Percentiles rank a stretch among this genome's conserved stretches.
phyloP scores from a whole-genome alignment of 2,329 filamentous ascomycete genomes.

The Hypomyces rosellus region DNA sequence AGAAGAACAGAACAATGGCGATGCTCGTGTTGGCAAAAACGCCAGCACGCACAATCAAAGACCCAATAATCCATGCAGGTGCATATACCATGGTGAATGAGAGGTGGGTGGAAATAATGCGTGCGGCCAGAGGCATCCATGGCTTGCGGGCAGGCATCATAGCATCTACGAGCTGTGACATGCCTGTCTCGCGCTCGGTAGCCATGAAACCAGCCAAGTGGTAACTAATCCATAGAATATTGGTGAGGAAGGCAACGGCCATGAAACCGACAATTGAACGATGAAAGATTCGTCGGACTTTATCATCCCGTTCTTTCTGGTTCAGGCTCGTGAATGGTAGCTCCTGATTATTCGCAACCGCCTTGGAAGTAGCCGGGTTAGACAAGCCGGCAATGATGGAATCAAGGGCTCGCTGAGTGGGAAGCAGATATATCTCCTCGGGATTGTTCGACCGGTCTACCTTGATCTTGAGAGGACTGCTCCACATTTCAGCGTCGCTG shows the following conservation, averaged over 20 bases:
- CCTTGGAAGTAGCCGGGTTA: constrained; percentile 29
- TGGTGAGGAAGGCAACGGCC: constrained; percentile 71
- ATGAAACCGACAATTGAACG: constrained; percentile 65
- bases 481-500: constrained; percentile 60
- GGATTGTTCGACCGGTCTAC: constrained; percentile 63
- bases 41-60: constrained; percentile 54
- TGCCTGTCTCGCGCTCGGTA: constrained; percentile 76
- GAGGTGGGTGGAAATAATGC: constrained; percentile 73
- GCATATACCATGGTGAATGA: constrained; percentile 75
- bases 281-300: constrained; percentile 67
- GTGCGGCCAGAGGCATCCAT: constrained; percentile 72
- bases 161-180: constrained; percentile 81
- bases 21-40: constrained; percentile 60
- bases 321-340: constrained; percentile 73
- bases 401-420: constrained; percentile 75
- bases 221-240: constrained; percentile 75
- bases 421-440: constrained; percentile 69
- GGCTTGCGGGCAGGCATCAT: constrained; percentile 75
- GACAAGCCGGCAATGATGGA: constrained; percentile 57
- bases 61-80: constrained; percentile 76
- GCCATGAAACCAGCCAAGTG: constrained; percentile 83
- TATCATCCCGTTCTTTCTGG: constrained; percentile 55
- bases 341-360: constrained; percentile 44
- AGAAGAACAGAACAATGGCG: constrained; percentile 64
- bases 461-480: constrained; percentile 55